Conservation (phyloP, 2,329 filamentous ascomycete genomes). For the Neopestalotiopsis sp. region DNA sequence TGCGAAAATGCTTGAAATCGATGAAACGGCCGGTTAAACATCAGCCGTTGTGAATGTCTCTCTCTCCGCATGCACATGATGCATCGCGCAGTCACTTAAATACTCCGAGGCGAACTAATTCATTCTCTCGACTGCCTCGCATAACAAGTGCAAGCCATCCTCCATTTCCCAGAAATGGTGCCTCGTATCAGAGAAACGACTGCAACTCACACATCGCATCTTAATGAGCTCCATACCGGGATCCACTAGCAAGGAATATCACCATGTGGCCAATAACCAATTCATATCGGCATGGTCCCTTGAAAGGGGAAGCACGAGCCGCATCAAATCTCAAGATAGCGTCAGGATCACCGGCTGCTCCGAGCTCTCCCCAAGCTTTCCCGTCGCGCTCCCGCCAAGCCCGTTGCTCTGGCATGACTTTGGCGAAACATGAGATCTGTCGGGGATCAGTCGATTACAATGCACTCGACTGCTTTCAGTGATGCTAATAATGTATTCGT, state of each 20-base stretch:
- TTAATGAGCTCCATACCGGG: not conserved
- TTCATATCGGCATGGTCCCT: constrained; percentile 6
- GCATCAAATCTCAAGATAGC: not conserved
- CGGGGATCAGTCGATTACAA: not conserved
- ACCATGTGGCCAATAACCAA: constrained; percentile 2
- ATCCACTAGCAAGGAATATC: constrained; percentile 4
- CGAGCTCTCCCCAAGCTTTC: not conserved
- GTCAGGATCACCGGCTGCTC: not conserved
- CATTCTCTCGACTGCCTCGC: too few species aligned
- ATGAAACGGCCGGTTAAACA: not conserved
- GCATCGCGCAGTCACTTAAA: not conserved
- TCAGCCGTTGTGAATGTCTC: not conserved
- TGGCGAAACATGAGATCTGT: not conserved
- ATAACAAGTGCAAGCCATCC: too few species aligned
- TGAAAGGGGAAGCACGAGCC: not conserved
- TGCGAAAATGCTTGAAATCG: not conserved
- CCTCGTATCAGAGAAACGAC: not conserved
- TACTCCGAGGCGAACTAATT: not conserved
- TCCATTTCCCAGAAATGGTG: constrained; percentile 1
- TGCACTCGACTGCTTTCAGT: not conserved
- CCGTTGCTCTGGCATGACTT: constrained; percentile 1
- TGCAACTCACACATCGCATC: not conserved
- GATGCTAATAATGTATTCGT: not conserved
- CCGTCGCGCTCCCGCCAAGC: not conserved
- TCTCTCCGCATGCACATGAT: not conserved